Evolutionary conservation across 1,284 basidiomycete species (phyloP).

Genomic region (Singerocomus inundabilis): DNA sequence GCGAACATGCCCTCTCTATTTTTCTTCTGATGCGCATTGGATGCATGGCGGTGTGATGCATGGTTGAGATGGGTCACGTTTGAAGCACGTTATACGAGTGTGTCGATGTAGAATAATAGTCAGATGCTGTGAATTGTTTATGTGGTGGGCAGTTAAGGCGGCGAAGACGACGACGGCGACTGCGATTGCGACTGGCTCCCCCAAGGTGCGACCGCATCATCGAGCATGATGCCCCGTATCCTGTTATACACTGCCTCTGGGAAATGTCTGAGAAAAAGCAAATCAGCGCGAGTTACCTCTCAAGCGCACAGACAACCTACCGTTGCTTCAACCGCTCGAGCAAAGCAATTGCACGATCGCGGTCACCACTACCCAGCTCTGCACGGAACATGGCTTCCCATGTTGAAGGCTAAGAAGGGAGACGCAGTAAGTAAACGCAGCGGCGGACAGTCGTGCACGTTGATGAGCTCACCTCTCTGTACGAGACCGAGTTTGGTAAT

Average conservation of each 20-base stretch:
- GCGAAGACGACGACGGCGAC: slow-evolving; percentile 6
- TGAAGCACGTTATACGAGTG: too few relatives aligned
- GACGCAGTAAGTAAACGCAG: slow-evolving; percentile 1
- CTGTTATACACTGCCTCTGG: slow-evolving; percentile 69
- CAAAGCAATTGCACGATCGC: slow-evolving; percentile 67
- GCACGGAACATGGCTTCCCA: slow-evolving; percentile 96
- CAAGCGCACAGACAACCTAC: slow-evolving; percentile 37
- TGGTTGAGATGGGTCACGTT: too few relatives aligned
- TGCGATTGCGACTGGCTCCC: slow-evolving; percentile 13
- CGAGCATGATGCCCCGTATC: slow-evolving; percentile 62
- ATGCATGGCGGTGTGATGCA: background rate
- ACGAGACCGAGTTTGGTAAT: slow-evolving; percentile 61
- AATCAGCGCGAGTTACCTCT: background rate
- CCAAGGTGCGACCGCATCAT: slow-evolving; percentile 44
- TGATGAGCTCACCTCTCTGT: slow-evolving; percentile 74
- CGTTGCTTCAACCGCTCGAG: slow-evolving; percentile 76
- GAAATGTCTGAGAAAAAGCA: slow-evolving; percentile 52
- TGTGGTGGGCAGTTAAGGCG: background rate
- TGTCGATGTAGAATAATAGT: background rate
- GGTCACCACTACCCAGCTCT: slow-evolving; percentile 80
- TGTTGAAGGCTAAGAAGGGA: slow-evolving; percentile 64
- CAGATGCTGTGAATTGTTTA: background rate
- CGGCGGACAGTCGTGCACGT: slow-evolving; percentile 5
- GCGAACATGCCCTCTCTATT: background rate
- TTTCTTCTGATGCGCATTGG: background rate